Percentiles rank a stretch among this genome's conserved stretches.
Conservation (phyloP, 2,329 filamentous ascomycete species). For the Ophiostoma triangulosporum region DNA sequence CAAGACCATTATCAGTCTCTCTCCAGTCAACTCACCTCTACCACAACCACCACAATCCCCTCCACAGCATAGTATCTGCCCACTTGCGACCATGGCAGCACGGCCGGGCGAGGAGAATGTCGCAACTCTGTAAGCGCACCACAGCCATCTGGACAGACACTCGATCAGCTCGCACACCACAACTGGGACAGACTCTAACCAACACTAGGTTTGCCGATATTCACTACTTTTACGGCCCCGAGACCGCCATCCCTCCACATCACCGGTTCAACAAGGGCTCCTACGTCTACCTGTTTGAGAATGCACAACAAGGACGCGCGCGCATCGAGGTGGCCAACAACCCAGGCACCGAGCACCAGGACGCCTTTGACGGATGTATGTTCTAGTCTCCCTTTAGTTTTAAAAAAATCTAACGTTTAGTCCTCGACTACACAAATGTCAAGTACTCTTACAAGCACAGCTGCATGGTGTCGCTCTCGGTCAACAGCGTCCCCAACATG, state of each 20-base stretch:
- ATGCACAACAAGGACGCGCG: slow-evolving; percentile 50
- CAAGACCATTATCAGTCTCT: neutral
- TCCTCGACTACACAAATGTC: slow-evolving; percentile 50
- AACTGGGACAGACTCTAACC: neutral
- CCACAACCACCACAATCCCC: neutral
- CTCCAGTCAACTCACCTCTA: neutral
- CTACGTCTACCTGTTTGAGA: slow-evolving; percentile 70
- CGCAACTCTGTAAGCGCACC: slow-evolving; percentile 28
- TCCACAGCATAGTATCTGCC: neutral
- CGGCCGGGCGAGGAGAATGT: slow-evolving; percentile 34
- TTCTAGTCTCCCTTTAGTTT: neutral
- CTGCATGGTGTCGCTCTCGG: slow-evolving; percentile 53
- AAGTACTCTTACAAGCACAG: slow-evolving; percentile 63
- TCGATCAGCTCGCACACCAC: neutral
- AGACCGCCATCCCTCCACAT: slow-evolving; percentile 53
- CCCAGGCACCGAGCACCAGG: slow-evolving; percentile 60
- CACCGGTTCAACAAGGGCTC: slow-evolving; percentile 70
- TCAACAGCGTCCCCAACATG: slow-evolving; percentile 38
- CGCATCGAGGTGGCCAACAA: slow-evolving; percentile 66
- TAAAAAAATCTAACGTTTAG: slow-evolving; percentile 25
- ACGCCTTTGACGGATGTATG: slow-evolving; percentile 67
- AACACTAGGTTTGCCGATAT: slow-evolving; percentile 55
- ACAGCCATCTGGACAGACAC: neutral
- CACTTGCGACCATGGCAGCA: slow-evolving; percentile 24
- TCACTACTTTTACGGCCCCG: slow-evolving; percentile 66